Conservation (phyloP, 1,284 basidiomycete species). For the Trametes pubescens region DNA sequence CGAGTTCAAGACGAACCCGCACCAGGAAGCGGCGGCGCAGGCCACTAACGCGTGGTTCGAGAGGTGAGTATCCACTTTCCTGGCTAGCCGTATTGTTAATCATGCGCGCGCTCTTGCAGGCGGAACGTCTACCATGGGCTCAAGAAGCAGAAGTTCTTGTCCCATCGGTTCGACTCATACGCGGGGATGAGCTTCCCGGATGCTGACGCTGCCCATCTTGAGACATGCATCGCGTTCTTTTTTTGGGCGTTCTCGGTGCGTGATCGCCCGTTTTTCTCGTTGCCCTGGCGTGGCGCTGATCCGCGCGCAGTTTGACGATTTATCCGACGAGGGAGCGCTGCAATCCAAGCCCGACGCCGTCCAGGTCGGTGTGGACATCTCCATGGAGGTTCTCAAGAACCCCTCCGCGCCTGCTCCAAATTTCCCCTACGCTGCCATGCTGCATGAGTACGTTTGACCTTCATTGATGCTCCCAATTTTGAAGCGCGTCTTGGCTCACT, state of each 20-base stretch:
- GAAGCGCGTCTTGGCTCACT: slow-evolving; percentile 10
- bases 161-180: slow-evolving; percentile 49
- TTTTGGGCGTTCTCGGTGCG: slow-evolving; percentile 56
- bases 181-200: slow-evolving; percentile 54
- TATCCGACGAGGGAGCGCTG: slow-evolving; percentile 53
- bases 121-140: slow-evolving; percentile 32
- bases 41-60: slow-evolving; percentile 33
- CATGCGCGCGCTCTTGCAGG: slow-evolving; percentile 11
- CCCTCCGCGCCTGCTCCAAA: slow-evolving; percentile 45
- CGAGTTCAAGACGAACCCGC: slow-evolving; percentile 35
- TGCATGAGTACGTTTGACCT: slow-evolving; percentile 46
- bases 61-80: slow-evolving; percentile 18
- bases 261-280: slow-evolving; percentile 4
- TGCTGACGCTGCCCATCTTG: slow-evolving; percentile 52
- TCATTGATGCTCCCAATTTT: too few relatives aligned
- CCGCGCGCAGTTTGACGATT: slow-evolving; percentile 48
- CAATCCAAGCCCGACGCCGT: slow-evolving; percentile 51
- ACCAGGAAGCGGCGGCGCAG: slow-evolving; percentile 26
- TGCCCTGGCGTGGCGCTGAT: slow-evolving; percentile 3
- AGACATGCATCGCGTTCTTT: slow-evolving; percentile 54
- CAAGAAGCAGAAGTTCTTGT: slow-evolving; percentile 35
- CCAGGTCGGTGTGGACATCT: slow-evolving; percentile 47
- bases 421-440: slow-evolving; percentile 52
- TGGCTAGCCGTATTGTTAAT: neutral
- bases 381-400: slow-evolving; percentile 42